Conservation (phyloP, 1,139 yeast genomes). For the Candida tropicalis region DNA sequence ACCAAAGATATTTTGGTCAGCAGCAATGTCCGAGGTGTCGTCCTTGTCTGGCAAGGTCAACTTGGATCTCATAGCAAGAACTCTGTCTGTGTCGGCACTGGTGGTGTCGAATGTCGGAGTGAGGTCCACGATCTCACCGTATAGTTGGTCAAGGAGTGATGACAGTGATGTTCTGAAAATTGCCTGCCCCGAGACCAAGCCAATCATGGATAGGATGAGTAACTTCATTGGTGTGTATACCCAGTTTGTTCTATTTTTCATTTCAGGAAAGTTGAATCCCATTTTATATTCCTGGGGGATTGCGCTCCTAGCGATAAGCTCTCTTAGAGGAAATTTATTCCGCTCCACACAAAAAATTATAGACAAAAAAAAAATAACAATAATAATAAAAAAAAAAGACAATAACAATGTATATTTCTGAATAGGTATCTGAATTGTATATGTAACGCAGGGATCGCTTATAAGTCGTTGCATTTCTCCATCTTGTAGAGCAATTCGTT, state of each 20-base stretch:
- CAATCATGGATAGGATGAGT: not conserved
- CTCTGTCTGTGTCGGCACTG: not conserved
- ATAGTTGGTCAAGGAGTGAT: conserved; percentile 16
- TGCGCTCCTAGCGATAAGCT: not conserved
- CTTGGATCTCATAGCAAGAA: conserved; percentile 20
- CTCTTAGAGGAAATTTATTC: not conserved
- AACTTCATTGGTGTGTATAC: not conserved
- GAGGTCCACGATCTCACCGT: conserved; percentile 15
- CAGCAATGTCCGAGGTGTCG: conserved; percentile 35
- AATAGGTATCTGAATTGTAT: not conserved
- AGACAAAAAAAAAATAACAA: not conserved
- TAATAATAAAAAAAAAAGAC: not conserved
- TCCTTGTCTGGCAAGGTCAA: conserved; percentile 38
- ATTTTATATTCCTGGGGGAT: not conserved
- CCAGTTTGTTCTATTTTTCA: not conserved
- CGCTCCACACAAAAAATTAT: not conserved
- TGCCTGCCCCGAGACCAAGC: not conserved
- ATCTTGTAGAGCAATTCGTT: conserved; percentile 4
- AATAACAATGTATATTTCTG: not conserved
- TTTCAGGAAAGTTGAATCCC: not conserved
- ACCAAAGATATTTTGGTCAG: conserved; percentile 31
- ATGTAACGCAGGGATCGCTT: not conserved
- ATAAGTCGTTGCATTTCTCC: conserved; percentile 6
- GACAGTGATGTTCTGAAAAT: conserved; percentile 1
- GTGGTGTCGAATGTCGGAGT: not conserved